Evolutionary conservation across 2,329 filamentous ascomycete species (phyloP), one percentile per base, ranked within the genome.

Genomic region (Nakataea oryzae): DNA sequence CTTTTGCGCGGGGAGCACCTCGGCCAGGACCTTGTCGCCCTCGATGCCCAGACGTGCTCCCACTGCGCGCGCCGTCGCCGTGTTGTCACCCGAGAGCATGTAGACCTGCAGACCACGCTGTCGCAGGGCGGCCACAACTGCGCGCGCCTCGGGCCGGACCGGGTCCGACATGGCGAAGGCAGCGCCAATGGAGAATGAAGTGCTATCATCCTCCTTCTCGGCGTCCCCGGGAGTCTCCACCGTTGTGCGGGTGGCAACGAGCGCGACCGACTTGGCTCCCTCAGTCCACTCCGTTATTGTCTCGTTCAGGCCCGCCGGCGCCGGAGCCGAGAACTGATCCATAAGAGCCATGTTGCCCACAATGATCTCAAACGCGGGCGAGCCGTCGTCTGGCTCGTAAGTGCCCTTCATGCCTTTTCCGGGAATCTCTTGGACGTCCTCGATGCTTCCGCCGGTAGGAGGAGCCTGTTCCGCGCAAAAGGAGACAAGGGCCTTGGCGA

Each of bases 81-180:
- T 77, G 70, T 96, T 96, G 76, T 97, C 93, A 32, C 93, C 93
- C 0, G 91, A 96, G 50, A 96, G 86, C 91, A 97, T 96, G 86
- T 88, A 96, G 4, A 96, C 89, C 34, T 86, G 83, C 58, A 89
- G 86, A 26, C 88, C 86, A 21, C 83, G 82, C 5, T 80, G 74
- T 56, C 84, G 81, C 0, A 96, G 83, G 1, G 86, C 79, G 8
- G 75, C 73, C 63, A 96, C 82, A 24, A 93, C 85, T 9, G 76
- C 70, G 1, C 76, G 74, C 0, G 91, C 86, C 73, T 96, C 90
- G 0, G 85, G 82, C 2, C 93, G 88, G 65, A 96, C 83, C 1
- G 90, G 86, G 67, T 97, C 93, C 0, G 92, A 87, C 59, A 93
- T 87, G 58, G 91, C 86, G 66, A 96, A 86, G 13, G 86, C 80